These are phyloP conservation scores for Neurospora sp. DNA, from an alignment of 495 filamentous ascomycete genomes.

Conservation along the genomic window DNA sequence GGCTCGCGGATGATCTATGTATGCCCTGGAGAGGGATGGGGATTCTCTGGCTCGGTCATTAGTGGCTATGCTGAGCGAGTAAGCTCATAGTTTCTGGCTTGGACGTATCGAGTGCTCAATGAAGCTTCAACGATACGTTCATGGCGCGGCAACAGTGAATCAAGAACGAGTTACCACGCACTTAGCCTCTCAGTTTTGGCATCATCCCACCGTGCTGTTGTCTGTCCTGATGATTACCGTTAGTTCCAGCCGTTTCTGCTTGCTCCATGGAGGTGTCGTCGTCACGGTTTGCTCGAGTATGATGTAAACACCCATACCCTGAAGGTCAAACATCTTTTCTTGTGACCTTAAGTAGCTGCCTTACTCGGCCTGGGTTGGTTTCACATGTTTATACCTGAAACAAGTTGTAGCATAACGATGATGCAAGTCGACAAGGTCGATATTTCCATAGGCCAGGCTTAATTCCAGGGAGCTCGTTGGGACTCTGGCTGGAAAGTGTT, in stretches of 20 bases:
- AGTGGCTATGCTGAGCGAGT: not conserved
- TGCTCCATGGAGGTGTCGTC: not conserved
- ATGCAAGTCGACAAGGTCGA: not conserved
- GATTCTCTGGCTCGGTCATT: not conserved
- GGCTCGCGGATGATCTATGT: not conserved
- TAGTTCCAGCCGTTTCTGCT: not conserved
- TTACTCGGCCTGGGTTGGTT: not conserved
- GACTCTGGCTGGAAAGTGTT: not conserved
- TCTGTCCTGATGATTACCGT: not conserved
- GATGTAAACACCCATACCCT: not conserved
- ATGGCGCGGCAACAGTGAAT: not conserved
- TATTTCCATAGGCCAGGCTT: not conserved
- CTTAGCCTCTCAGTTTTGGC: not conserved
- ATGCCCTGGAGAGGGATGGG: not conserved
- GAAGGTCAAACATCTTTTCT: not conserved
- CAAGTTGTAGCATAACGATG: not conserved
- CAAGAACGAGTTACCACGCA: not conserved
- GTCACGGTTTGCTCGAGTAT: not conserved
- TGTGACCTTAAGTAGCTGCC: not conserved
- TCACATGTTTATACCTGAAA: not conserved
- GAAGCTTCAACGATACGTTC: not conserved
- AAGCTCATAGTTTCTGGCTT: not conserved
- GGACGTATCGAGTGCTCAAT: not conserved
- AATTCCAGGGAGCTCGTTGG: not conserved
- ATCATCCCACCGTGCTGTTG: not conserved